Base-by-base conservation (phyloP, 2,329 filamentous ascomycete genomes). In the Coniochaeta sp. region DNA sequence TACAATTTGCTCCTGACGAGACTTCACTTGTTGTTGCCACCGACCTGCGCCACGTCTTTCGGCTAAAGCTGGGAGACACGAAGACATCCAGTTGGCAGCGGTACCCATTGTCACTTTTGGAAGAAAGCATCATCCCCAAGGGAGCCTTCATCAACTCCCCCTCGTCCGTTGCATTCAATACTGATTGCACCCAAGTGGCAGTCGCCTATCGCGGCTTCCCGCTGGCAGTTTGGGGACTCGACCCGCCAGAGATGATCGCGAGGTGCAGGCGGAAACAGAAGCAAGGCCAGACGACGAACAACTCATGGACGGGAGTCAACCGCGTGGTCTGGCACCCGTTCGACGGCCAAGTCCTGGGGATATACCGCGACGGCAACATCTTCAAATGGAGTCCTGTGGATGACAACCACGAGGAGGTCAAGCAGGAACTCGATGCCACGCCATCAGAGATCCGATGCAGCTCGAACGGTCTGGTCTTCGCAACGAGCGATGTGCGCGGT, bases 341-440 rank as follows among this genome's bases (percentile, higher is more conserved):
- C 20, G 51, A 40, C 22, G 53, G 42, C 5, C 51, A 58, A 6
- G 27, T 63, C 1, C 33, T 63, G 22, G 60, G 61, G 6, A 57
- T 63, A 26, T 58, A 51, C 49, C 42, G 33, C 16, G 50, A 58
- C 30, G 60, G 60, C 3, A 33, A 52, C 28, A 53, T 63, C 16
- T 62, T 63, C 51, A 61, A 61, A 52, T 63, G 61, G 61, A 52
- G 46, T 24, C 59, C 58, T 1, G 20, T 52, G 14, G 56, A 60
- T 13, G 50, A 59, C 20, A 52, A 30, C 1, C 56, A 59, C 42
- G 50, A 62, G 24, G 60, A 59, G 40, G 51, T 59, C 3, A 40
- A 55, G 9, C 45, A 48, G 1, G 53, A 55, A 10, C 32, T 20
- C 26, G 28, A 26, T 14, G 18, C 22, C 49, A 5, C 54, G 48